These are phyloP conservation scores for Cryptococcus sp. DNA, from an alignment of 1,284 basidiomycete genomes.

Conservation along the genomic window DNA sequence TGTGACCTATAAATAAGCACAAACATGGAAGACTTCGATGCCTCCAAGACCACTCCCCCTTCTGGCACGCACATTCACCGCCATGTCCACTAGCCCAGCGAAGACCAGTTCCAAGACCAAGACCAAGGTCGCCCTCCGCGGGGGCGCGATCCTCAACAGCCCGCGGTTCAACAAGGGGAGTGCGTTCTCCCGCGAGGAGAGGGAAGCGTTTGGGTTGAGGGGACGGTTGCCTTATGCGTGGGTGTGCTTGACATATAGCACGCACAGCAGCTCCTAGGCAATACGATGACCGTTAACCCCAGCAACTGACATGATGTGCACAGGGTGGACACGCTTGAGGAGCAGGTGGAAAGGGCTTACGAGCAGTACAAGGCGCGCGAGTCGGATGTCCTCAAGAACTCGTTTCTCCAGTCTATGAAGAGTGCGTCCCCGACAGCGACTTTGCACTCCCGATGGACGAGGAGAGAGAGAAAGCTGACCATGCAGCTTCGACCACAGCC, in stretches of 20 bases:
- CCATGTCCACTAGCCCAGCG: not conserved
- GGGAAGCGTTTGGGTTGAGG: conserved; percentile 64
- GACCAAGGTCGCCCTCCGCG: conserved; percentile 51
- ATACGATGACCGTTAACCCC: too few species aligned
- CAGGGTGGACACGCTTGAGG: conserved; percentile 65
- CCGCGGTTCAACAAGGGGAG: conserved; percentile 60
- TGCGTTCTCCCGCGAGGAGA: conserved; percentile 65
- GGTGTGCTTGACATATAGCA: conserved; percentile 1
- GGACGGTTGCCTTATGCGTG: conserved; percentile 61
- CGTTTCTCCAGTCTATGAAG: conserved; percentile 64
- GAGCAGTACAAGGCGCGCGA: conserved; percentile 53
- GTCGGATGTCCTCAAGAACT: conserved; percentile 62
- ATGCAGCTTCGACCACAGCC: conserved; percentile 26
- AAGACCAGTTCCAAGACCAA: conserved; percentile 5
- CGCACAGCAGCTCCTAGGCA: not conserved
- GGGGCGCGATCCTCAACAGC: conserved; percentile 60
- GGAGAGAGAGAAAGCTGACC: not conserved
- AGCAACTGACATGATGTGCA: not conserved
- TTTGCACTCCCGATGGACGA: too few species aligned
- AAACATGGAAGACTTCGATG: not conserved
- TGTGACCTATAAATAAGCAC: not conserved
- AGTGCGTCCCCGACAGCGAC: conserved; percentile 41
- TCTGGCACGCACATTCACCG: not conserved
- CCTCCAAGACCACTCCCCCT: not conserved
- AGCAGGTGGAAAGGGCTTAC: conserved; percentile 67